These are phyloP conservation scores for Vigna nakashimae DNA, from an alignment of 306 rosid species.

Conservation along the genomic window DNA sequence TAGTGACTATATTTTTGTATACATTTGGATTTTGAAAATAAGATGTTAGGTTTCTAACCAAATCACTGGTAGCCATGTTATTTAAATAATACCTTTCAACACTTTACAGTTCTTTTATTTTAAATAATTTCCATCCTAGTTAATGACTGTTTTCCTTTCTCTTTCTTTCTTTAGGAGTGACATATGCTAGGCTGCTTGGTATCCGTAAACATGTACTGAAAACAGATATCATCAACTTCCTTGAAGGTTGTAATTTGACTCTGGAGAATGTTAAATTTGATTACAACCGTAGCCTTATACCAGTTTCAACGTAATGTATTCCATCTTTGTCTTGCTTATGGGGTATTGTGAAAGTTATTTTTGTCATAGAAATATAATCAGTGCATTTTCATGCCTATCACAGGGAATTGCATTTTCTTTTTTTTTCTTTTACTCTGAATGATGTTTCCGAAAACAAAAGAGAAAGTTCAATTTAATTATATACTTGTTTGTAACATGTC, in stretches of 20 bases:
- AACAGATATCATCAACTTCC: slow-evolving; percentile 70
- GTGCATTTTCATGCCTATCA: slow-evolving; percentile 1
- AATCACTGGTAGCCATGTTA: not conserved
- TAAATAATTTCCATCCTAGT: slow-evolving; percentile 18
- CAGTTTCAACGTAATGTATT: slow-evolving; percentile 62
- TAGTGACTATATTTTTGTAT: slow-evolving; percentile 5
- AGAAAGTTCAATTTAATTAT: slow-evolving; percentile 8
- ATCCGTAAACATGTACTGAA: slow-evolving; percentile 58
- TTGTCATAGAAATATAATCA: slow-evolving; percentile 6
- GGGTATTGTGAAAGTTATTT: slow-evolving; percentile 17
- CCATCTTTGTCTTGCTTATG: slow-evolving; percentile 31
- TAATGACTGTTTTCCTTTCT: slow-evolving; percentile 23
- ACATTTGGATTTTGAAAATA: slow-evolving; percentile 22
- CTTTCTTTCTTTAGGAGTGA: slow-evolving; percentile 52
- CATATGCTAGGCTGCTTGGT: slow-evolving; percentile 60
- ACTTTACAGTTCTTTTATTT: slow-evolving; percentile 14
- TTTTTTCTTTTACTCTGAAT: too few relatives aligned
- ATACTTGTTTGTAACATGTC: not conserved
- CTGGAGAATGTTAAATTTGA: slow-evolving; percentile 80
- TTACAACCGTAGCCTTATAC: slow-evolving; percentile 51
- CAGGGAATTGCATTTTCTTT: not conserved
- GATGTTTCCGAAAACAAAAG: not conserved
- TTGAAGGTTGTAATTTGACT: slow-evolving; percentile 73
- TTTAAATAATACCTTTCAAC: slow-evolving; percentile 3
- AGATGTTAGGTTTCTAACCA: slow-evolving; percentile 11